These are phyloP conservation scores for Penicillium sp. DNA, from an alignment of 2,329 filamentous ascomycete species.

Conservation along the genomic window DNA sequence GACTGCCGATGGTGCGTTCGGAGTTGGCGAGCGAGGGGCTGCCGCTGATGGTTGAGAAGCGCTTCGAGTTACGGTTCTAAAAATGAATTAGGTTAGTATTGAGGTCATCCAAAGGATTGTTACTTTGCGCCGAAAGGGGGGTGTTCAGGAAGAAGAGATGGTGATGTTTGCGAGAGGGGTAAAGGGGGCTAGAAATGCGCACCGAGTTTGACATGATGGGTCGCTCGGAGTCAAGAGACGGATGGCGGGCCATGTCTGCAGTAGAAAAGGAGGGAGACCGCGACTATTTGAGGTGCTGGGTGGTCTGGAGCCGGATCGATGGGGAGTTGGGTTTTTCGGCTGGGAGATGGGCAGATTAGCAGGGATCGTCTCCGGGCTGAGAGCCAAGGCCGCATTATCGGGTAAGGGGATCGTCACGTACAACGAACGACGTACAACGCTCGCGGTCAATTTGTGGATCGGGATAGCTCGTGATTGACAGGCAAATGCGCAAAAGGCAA, in stretches of 20 bases:
- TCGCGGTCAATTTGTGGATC: neutral
- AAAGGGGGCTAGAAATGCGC: constrained; percentile 28
- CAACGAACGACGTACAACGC: constrained; percentile 8
- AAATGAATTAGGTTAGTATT: constrained; percentile 19
- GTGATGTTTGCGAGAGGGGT: constrained; percentile 16
- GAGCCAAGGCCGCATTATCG: constrained; percentile 8
- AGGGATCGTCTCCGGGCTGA: constrained; percentile 12
- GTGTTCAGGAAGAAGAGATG: neutral
- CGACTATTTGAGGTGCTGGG: constrained; percentile 10
- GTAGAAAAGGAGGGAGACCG: constrained; percentile 6
- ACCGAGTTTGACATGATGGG: constrained; percentile 63
- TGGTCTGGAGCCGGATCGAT: constrained; percentile 5
- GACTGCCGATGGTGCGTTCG: constrained; percentile 50
- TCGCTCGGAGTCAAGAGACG: constrained; percentile 60
- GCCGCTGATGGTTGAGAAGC: constrained; percentile 60
- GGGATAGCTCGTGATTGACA: neutral
- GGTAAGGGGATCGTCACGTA: constrained; percentile 10
- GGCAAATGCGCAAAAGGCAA: neutral
- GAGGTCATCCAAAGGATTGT: constrained; percentile 16
- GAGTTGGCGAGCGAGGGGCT: constrained; percentile 54
- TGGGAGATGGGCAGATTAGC: constrained; percentile 16
- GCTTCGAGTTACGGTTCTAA: constrained; percentile 58
- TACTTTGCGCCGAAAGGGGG: constrained; percentile 6
- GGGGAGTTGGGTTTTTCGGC: constrained; percentile 6
- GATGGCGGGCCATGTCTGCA: constrained; percentile 44